Percentiles rank a stretch among this genome's conserved stretches.
phyloP scores from a whole-genome alignment of 441 rosid species.

The Gossypium laxum region DNA sequence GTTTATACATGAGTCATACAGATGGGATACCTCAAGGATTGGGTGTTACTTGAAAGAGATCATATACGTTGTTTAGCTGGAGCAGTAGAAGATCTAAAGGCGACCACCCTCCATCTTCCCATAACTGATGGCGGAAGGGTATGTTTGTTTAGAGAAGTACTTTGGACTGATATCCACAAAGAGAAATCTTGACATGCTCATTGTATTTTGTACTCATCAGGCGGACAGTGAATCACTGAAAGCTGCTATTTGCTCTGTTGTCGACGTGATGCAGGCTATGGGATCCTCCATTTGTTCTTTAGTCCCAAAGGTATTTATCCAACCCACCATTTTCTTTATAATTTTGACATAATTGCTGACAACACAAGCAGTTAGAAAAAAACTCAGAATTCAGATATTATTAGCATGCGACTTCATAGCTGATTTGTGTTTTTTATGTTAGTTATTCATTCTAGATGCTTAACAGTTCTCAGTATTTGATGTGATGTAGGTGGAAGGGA shows the following conservation, averaged over 20 bases:
- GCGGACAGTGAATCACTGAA: conserved; percentile 64
- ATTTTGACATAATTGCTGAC: not conserved
- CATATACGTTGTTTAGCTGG: conserved; percentile 67
- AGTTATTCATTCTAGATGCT: not conserved
- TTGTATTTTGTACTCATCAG: conserved; percentile 31
- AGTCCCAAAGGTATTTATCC: conserved; percentile 44
- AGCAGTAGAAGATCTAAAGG: conserved; percentile 73
- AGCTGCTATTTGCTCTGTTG: conserved; percentile 73
- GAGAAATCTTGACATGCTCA: conserved; percentile 21
- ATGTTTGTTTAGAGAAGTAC: conserved; percentile 14
- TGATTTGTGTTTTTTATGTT: not conserved
- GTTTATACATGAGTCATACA: conserved; percentile 26
- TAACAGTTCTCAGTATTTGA: not conserved
- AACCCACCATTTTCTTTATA: not conserved
- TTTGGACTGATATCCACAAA: conserved; percentile 10
- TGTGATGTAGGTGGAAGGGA: conserved; percentile 39
- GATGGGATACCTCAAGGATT: conserved; percentile 70
- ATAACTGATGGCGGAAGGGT: conserved; percentile 81
- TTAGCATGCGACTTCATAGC: not conserved
- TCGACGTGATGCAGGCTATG: conserved; percentile 64
- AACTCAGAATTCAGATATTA: not conserved
- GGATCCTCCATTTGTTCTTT: conserved; percentile 51
- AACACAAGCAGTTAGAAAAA: not conserved
- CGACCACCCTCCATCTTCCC: conserved; percentile 86
- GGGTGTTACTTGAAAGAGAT: conserved; percentile 76